Percentiles rank a stretch among this genome's conserved stretches.
Conservation (phyloP, 108 stramenopile genomes). For the Nannochloropsis oceanica region DNA sequence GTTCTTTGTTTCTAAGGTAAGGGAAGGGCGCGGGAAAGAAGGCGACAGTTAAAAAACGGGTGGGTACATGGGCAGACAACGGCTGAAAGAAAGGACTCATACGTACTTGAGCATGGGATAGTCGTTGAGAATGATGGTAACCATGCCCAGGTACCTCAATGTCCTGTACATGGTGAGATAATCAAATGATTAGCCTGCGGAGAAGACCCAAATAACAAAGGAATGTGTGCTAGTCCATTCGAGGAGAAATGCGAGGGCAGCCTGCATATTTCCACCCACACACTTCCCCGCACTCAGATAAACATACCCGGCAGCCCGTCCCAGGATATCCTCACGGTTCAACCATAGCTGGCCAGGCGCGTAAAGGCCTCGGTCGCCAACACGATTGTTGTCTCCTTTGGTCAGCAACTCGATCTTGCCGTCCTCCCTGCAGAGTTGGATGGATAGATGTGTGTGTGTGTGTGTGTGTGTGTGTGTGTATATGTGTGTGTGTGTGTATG, state of each 20-base stretch:
- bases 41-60: too few relatives aligned
- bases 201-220: not conserved
- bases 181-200: not conserved
- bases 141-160: slow-evolving; percentile 93
- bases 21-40: too few relatives aligned
- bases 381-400: slow-evolving; percentile 98
- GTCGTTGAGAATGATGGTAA: slow-evolving; percentile 97
- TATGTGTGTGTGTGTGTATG: not conserved
- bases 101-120: slow-evolving; percentile 87
- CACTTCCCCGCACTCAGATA: not conserved
- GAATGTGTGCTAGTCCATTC: not conserved
- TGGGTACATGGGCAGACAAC: too few relatives aligned
- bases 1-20: not conserved
- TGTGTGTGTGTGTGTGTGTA: not conserved
- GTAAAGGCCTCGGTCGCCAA: slow-evolving; percentile 96
- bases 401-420: slow-evolving; percentile 73
- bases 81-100: not conserved
- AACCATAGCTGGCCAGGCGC: slow-evolving; percentile 98
- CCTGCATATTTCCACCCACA: not conserved
- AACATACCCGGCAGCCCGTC: slow-evolving; percentile 53
- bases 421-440: slow-evolving; percentile 33
- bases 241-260: not conserved
- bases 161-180: slow-evolving; percentile 44
- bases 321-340: slow-evolving; percentile 88
- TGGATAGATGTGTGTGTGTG: not conserved